These are phyloP conservation scores for Magnusiomyces sp. DNA, from an alignment of 1,139 yeast genomes.

Conservation along the genomic window DNA sequence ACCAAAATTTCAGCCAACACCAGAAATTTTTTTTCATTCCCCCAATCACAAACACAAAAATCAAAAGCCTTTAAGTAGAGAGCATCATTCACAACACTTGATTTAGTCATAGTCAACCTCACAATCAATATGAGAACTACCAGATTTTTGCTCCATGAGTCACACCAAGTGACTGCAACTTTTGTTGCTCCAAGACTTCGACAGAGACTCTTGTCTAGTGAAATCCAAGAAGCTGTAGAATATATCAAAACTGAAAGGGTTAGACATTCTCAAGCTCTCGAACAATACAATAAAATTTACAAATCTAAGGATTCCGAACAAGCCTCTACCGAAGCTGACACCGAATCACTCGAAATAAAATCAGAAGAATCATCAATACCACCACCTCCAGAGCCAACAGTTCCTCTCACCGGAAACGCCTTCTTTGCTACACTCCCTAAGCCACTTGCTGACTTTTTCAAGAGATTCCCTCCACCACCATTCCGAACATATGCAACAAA, in stretches of 20 bases:
- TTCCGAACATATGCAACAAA: slow-evolving; percentile 52
- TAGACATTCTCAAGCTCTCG: neutral
- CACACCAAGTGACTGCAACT: neutral
- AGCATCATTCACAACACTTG: no score
- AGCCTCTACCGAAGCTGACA: slow-evolving; percentile 10
- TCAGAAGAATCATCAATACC: neutral
- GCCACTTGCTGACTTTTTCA: slow-evolving; percentile 66
- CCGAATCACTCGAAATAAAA: slow-evolving; percentile 9
- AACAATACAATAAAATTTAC: neutral
- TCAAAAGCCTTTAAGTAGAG: neutral
- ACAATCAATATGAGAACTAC: slow-evolving; percentile 7
- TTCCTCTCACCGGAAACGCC: slow-evolving; percentile 18
- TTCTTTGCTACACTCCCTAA: slow-evolving; percentile 47
- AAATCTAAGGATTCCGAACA: neutral
- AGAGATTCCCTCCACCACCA: slow-evolving; percentile 83
- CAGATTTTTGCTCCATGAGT: slow-evolving; percentile 9
- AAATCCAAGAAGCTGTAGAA: slow-evolving; percentile 7
- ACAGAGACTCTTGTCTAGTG: slow-evolving; percentile 9
- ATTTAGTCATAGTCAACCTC: neutral
- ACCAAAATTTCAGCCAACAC: neutral
- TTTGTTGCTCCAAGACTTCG: slow-evolving; percentile 12
- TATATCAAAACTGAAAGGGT: slow-evolving; percentile 7
- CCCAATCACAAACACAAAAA: neutral
- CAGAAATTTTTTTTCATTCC: neutral
- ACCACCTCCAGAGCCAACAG: slow-evolving; percentile 3